Percentiles rank a stretch among this genome's conserved stretches.
Evolutionary conservation across 2,329 filamentous ascomycete genomes (phyloP).

Genomic region (Verticillium zaregamsianum): DNA sequence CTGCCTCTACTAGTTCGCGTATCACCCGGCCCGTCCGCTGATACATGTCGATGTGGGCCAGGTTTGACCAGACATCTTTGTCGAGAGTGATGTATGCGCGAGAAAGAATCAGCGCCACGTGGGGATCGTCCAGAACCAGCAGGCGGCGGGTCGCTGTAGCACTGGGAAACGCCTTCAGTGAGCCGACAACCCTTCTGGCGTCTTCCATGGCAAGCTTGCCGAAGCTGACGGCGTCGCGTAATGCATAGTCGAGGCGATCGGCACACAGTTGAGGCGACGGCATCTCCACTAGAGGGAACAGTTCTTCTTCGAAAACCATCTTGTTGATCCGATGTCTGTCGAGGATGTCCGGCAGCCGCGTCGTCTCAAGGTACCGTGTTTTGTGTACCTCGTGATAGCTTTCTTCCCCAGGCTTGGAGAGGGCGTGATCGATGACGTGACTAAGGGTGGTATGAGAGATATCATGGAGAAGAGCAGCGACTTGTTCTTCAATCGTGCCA

Average conservation of each 20-base stretch:
- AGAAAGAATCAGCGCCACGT: conserved; percentile 24
- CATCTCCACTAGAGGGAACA: conserved; percentile 32
- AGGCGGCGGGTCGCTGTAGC: conserved; percentile 18
- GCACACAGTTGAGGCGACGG: conserved; percentile 32
- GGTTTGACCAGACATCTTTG: conserved; percentile 31
- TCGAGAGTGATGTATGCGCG: conserved; percentile 27
- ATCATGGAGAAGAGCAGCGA: conserved; percentile 33
- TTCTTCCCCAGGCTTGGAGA: conserved; percentile 28
- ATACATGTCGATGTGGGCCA: conserved; percentile 29
- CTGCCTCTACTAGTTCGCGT: conserved; percentile 16
- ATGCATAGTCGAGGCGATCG: conserved; percentile 33
- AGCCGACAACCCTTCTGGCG: conserved; percentile 19
- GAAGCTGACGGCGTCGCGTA: conserved; percentile 29
- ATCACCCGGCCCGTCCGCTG: conserved; percentile 27
- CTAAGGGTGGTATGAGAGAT: conserved; percentile 34
- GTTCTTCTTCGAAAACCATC: conserved; percentile 28
- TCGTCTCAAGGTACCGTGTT: conserved; percentile 26
- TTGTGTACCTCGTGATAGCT: conserved; percentile 37
- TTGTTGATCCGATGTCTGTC: conserved; percentile 23
- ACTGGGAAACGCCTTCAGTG: conserved; percentile 23
- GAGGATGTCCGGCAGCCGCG: conserved; percentile 27
- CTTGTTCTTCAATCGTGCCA: conserved; percentile 28
- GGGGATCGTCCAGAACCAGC: conserved; percentile 23
- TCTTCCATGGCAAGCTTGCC: conserved; percentile 23
- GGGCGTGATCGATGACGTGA: conserved; percentile 32